Percentiles rank a stretch among this genome's conserved stretches.
Evolutionary conservation across 192 early-diverging fungal species (phyloP).

Genomic region (Pilaira anomala): DNA sequence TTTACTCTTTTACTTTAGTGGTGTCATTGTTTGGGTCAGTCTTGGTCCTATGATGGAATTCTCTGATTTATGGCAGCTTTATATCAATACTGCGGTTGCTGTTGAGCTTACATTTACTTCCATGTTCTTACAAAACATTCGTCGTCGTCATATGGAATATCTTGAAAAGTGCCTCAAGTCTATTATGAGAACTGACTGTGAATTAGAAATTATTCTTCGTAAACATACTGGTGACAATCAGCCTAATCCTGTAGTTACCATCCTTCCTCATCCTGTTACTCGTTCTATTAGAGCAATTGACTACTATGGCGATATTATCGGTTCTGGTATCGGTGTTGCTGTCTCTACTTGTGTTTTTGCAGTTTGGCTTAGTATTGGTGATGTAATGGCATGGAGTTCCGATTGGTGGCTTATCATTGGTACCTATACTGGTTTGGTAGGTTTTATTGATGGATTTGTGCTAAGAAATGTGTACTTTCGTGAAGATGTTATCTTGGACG

Average conservation of each 20-base stretch:
- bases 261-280: constrained; percentile 5
- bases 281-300: constrained; percentile 9
- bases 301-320: constrained; percentile 24
- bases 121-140: constrained; percentile 20
- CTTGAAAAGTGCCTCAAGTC: constrained; percentile 1
- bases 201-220: constrained; percentile 12
- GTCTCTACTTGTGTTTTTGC: constrained; percentile 11
- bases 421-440: constrained; percentile 28
- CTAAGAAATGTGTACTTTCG: constrained; percentile 18
- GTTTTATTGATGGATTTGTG: constrained; percentile 24
- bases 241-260: constrained; percentile 10
- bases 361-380: constrained; percentile 15
- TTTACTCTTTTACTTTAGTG: constrained; percentile 10
- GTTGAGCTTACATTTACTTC: constrained; percentile 12
- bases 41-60: constrained; percentile 13
- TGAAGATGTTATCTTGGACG: constrained; percentile 10
- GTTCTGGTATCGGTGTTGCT: constrained; percentile 15
- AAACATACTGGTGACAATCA: constrained; percentile 1
- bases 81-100: constrained; percentile 1
- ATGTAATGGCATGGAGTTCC: constrained; percentile 10
- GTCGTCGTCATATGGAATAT: constrained; percentile 22
- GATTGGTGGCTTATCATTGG: constrained; percentile 28
- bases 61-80: constrained; percentile 8
- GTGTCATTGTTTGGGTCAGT: constrained; percentile 17
- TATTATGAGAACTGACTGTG: constrained; percentile 10